These are phyloP conservation scores for Cordia subcordata DNA, from an alignment of 257 asterid species.

Conservation along the genomic window DNA sequence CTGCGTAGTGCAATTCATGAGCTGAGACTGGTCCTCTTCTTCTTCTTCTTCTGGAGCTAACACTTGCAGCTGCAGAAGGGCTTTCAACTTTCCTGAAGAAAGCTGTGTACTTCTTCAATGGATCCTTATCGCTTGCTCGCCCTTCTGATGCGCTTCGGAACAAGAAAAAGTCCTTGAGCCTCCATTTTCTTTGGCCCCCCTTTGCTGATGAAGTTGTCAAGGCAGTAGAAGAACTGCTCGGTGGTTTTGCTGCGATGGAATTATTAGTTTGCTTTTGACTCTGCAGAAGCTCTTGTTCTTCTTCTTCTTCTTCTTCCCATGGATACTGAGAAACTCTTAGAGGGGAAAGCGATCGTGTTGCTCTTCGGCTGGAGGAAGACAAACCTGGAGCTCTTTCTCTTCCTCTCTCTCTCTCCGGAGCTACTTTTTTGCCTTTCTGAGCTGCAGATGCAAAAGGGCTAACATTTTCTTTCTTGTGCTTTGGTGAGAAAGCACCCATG, in stretches of 20 bases:
- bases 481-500: slow-evolving; percentile 27
- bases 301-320: slow-evolving; percentile 32
- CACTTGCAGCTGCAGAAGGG: slow-evolving; percentile 15
- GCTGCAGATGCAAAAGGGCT: slow-evolving; percentile 6
- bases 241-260: slow-evolving; percentile 6
- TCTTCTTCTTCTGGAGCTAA: slow-evolving; percentile 15
- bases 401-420: slow-evolving; percentile 30
- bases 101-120: slow-evolving; percentile 25
- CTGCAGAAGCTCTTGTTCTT: background rate
- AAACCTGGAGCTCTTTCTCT: slow-evolving; percentile 28
- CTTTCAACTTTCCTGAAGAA: slow-evolving; percentile 10
- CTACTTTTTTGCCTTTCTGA: background rate
- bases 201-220: slow-evolving; percentile 9
- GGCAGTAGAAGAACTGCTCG: background rate
- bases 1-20: slow-evolving; percentile 67
- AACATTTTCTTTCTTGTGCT: slow-evolving; percentile 16
- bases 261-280: background rate
- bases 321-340: slow-evolving; percentile 30
- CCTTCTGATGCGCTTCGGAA: slow-evolving; percentile 56
- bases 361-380: slow-evolving; percentile 43
- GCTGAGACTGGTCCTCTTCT: slow-evolving; percentile 53
- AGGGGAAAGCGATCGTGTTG: slow-evolving; percentile 66
- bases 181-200: slow-evolving; percentile 29
- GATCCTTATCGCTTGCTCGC: slow-evolving; percentile 39
- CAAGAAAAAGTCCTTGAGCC: slow-evolving; percentile 38